Evolutionary conservation across 176 grass and related monocot genomes (phyloP).

Genomic region (Paspalum vaginatum): DNA sequence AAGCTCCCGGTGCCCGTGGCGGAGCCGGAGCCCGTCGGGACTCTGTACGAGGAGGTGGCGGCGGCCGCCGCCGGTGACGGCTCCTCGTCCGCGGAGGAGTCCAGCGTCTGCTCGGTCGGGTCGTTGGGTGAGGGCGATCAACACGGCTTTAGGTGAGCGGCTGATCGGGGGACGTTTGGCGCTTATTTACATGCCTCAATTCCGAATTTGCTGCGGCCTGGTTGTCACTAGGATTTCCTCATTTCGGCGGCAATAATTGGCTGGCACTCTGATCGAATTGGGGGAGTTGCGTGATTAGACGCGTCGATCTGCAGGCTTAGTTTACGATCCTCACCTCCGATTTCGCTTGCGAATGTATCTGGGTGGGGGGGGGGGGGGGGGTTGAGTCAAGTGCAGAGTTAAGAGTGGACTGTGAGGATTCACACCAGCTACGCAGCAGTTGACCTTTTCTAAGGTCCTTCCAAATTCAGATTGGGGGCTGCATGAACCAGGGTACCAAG

Average conservation of each 20-base stretch:
- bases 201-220: neutral
- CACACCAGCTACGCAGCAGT: slow-evolving; percentile 31
- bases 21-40: neutral
- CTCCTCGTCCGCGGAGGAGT: slow-evolving; percentile 48
- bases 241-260: neutral
- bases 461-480: neutral
- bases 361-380: neutral
- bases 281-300: slow-evolving; percentile 1
- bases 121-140: slow-evolving; percentile 68
- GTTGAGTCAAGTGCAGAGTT: slow-evolving; percentile 32
- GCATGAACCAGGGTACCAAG: slow-evolving; percentile 20
- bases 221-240: neutral
- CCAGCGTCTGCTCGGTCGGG: slow-evolving; percentile 58
- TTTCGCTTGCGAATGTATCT: slow-evolving; percentile 16
- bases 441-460: slow-evolving; percentile 42
- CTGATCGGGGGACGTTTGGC: neutral
- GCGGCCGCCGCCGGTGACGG: slow-evolving; percentile 6
- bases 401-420: slow-evolving; percentile 40
- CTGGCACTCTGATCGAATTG: slow-evolving; percentile 4
- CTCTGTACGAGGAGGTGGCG: slow-evolving; percentile 20
- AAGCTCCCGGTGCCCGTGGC: slow-evolving; percentile 52
- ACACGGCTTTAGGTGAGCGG: slow-evolving; percentile 54
- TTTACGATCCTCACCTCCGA: neutral
- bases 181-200: neutral
- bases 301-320: slow-evolving; percentile 7